Evolutionary conservation across 352 stramenopile species (phyloP).

Genomic region (Phytophthora aleatoria): DNA sequence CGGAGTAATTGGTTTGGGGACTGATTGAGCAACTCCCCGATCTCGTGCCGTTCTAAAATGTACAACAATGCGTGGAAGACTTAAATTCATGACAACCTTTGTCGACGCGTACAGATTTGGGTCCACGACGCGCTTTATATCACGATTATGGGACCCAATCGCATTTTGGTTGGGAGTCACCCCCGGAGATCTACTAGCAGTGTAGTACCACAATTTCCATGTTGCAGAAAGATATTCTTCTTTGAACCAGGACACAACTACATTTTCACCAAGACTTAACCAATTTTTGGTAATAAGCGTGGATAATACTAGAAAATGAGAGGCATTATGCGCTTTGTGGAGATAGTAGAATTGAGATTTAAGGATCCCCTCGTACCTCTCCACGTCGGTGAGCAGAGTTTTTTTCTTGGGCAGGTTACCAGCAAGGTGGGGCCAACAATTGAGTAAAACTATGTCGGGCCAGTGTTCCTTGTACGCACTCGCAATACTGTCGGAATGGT

Average conservation of each 20-base stretch:
- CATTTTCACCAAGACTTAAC: not conserved
- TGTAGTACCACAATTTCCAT: not conserved
- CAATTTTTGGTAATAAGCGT: not conserved
- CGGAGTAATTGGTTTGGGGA: no score
- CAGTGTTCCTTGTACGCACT: no score
- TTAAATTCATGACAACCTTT: not conserved
- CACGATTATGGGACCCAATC: not conserved
- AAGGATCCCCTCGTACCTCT: no score
- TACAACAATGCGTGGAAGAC: not conserved
- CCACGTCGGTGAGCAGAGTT: no score
- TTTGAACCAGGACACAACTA: not conserved
- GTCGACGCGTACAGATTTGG: not conserved
- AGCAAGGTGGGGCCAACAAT: no score
- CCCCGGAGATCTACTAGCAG: not conserved
- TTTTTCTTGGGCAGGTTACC: no score
- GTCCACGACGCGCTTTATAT: not conserved
- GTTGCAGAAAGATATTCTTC: not conserved
- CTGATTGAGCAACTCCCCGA: no score
- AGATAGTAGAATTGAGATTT: no score
- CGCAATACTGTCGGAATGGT: no score
- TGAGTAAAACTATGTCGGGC: no score
- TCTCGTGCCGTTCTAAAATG: not conserved
- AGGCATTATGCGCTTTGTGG: no score
- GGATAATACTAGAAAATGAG: not conserved
- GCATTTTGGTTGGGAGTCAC: not conserved